Evolutionary conservation across 768 basidiomycete species (phyloP), one percentile per base, ranked within the genome.

Genomic region (Trametes gibbosa): DNA sequence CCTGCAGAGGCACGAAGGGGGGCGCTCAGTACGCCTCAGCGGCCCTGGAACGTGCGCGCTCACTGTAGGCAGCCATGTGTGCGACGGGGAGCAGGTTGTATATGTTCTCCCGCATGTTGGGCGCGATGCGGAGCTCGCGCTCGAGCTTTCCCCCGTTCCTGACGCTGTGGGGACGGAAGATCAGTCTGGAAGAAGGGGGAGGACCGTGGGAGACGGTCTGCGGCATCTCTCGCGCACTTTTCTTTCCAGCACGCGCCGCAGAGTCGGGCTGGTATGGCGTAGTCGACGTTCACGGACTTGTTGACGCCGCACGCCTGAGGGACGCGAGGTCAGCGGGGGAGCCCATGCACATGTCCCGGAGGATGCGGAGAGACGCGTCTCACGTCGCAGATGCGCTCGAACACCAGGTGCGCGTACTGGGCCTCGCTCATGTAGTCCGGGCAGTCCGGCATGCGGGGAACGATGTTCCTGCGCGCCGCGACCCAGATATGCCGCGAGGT

Each of bases 401-500:
- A 58, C 1, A 58, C 17, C n/a, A 57, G 48, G n/a, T 40, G 50
- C 8, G 56, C 61, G 23, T 58, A 62, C 8, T 13, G 29, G 2
- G 61, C 51, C 29, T 62, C 61, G 49, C 61, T 62, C n/a, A 62
- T 3, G 21, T 58, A 16, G 16, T 32, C 14, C 16, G 61, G 51
- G 29, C 56, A 53, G 32, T 62, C 56, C 17, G 61, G 61, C 35
- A 58, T 47, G 5, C 27, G 58, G 8, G 58, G 51, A 5, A 19
- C 16, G 24, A 65, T 34, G 32, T 56, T 56, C 23, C 35, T 47
- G 23, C 64, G 56, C 19, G 68, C 68, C 0, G 54, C 56, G 5
- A 48, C 24, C 69, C 69, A 70, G 23, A 66, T 64, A 17, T 53
- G 47, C 35, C 59, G 51, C n/a, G 66, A 58, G 1, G 37, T 40